phyloP scores from a whole-genome alignment of 441 rosid genomes.

The Corymbia citriodora region DNA sequence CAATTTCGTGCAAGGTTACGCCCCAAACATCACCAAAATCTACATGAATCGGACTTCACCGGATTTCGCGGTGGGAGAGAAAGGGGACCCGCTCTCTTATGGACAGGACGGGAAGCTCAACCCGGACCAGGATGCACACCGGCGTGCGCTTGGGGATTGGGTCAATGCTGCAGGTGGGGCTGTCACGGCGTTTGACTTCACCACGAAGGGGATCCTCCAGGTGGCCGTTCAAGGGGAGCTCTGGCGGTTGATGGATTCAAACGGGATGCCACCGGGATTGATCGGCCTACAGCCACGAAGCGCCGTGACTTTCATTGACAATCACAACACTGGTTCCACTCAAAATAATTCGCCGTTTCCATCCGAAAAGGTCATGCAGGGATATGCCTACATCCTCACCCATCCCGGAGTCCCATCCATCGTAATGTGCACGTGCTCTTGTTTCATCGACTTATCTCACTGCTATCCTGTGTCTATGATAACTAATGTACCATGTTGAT shows the following conservation, averaged over 20 bases:
- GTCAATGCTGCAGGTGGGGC: slow-evolving; percentile 49
- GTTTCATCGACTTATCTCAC: neutral
- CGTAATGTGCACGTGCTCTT: slow-evolving; percentile 24
- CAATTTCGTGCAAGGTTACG: slow-evolving; percentile 64
- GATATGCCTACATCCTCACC: slow-evolving; percentile 84
- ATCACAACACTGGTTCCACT: slow-evolving; percentile 74
- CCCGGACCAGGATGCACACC: slow-evolving; percentile 49
- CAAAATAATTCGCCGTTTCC: slow-evolving; percentile 71
- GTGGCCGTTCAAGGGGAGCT: slow-evolving; percentile 68
- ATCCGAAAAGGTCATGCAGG: slow-evolving; percentile 76
- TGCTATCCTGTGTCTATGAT: neutral
- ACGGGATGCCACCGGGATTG: slow-evolving; percentile 71
- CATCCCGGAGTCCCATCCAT: slow-evolving; percentile 79
- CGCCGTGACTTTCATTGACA: slow-evolving; percentile 82
- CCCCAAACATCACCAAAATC: slow-evolving; percentile 45
- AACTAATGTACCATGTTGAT: neutral
- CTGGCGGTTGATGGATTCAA: slow-evolving; percentile 65
- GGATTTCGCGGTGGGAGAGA: slow-evolving; percentile 74
- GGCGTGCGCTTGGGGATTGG: slow-evolving; percentile 52
- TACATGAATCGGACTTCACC: slow-evolving; percentile 50
- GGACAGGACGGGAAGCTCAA: slow-evolving; percentile 44
- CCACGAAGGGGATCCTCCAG: slow-evolving; percentile 73
- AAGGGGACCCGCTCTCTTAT: slow-evolving; percentile 48
- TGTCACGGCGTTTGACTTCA: slow-evolving; percentile 70
- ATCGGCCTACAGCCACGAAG: slow-evolving; percentile 57